Percentiles rank a stretch among this genome's conserved stretches.
Evolutionary conservation across 148 eudicot species (phyloP).

Genomic region (Fagopyrum homotropicum): DNA sequence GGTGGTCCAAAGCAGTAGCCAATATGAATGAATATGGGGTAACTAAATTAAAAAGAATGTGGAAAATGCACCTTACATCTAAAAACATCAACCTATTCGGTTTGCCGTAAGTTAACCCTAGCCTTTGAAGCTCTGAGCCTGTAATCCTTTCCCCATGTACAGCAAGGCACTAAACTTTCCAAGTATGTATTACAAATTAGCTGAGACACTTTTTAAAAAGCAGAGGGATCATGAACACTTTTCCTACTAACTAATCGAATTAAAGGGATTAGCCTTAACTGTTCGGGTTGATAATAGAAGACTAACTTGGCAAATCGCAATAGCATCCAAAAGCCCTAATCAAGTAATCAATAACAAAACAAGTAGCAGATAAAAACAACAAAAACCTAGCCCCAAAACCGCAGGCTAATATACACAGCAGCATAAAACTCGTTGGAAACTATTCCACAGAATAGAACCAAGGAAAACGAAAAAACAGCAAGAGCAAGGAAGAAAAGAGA

Average conservation of each 20-base stretch:
- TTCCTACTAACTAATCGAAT: neutral
- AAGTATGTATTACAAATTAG: neutral
- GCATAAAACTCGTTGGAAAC: constrained; percentile 8
- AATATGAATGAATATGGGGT: neutral
- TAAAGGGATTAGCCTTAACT: neutral
- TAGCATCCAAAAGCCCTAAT: neutral
- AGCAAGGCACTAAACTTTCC: neutral
- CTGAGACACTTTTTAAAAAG: neutral
- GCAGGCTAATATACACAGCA: neutral
- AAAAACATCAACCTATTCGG: neutral
- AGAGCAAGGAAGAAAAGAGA: neutral
- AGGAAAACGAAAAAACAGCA: neutral
- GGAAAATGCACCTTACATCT: neutral
- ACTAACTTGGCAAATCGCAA: neutral
- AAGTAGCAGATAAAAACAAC: neutral
- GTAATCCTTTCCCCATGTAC: neutral
- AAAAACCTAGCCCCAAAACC: neutral
- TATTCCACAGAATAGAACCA: neutral
- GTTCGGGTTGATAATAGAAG: neutral
- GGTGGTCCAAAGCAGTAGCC: neutral
- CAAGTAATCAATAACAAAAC: neutral
- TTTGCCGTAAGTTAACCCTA: neutral
- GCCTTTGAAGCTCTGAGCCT: neutral
- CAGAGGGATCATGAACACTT: constrained; percentile 2
- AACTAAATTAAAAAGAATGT: neutral